A percentile compares a stretch with the other conserved stretches of the same genome.
These are phyloP conservation scores for Eucalyptus sp. DNA, from an alignment of 345 rosid species.

Conservation along the genomic window DNA sequence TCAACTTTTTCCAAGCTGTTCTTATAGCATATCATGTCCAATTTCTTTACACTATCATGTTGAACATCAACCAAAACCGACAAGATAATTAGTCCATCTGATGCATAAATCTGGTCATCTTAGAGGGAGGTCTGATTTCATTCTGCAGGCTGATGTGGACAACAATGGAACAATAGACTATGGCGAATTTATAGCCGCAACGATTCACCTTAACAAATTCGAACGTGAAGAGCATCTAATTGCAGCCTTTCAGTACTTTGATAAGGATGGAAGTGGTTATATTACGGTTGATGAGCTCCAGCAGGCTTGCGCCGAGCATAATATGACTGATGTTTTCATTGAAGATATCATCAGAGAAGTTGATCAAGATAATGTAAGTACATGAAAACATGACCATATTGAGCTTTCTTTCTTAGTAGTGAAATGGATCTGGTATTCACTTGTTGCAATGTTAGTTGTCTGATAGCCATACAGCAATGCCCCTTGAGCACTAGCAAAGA, in stretches of 20 bases:
- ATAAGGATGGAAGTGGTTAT: constrained; percentile 94
- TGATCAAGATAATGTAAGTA: constrained; percentile 91
- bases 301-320: constrained; percentile 85
- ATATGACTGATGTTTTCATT: constrained; percentile 76
- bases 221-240: constrained; percentile 98
- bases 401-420: background rate
- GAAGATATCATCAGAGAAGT: constrained; percentile 92
- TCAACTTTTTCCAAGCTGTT: background rate
- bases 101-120: background rate
- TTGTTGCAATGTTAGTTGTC: background rate
- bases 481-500: background rate
- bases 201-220: constrained; percentile 84
- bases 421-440: background rate
- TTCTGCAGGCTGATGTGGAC: constrained; percentile 88
- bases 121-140: background rate
- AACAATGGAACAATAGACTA: constrained; percentile 95
- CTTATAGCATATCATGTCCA: background rate
- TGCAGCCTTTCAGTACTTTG: constrained; percentile 91
- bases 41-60: background rate
- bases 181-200: constrained; percentile 95
- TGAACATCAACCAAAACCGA: background rate
- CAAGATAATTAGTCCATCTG: background rate
- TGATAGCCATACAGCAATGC: background rate
- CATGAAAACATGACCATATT: background rate
- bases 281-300: constrained; percentile 95